Evolutionary conservation across 2,329 filamentous ascomycete species (phyloP), one percentile per base, ranked within the genome.

Genomic region (Hymenoscyphus fraxineus): DNA sequence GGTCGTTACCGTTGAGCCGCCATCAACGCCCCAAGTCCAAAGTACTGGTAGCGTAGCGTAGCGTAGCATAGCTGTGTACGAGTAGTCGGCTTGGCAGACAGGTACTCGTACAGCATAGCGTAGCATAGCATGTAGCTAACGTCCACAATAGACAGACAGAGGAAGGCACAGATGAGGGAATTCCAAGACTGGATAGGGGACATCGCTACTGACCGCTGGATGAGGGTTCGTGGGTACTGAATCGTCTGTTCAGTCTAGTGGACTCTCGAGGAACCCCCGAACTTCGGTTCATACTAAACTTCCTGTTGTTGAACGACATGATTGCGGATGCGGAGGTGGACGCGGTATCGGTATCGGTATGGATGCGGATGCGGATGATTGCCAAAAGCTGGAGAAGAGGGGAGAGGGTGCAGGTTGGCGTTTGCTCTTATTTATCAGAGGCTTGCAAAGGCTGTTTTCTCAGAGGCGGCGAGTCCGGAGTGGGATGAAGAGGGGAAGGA

Each of bases 211-310:
- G 77, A 87, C 85, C 85, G 73, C 81, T 86, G 41, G 75, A 71
- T 66, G 80, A 82, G n/a, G 84, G 81, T 71, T 88, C 85, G 66
- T 80, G 81, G 59, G 82, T 80, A 71, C 84, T 88, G 73, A 87
- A 88, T 69, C 85, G 82, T 67, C 85, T 80, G 55, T 76, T 66
- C 47, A 62, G 41, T 54, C 70, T 71, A 6, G 67, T 73, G 44
- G 77, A 74, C 51, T 80, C 78, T 73, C 85, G 82, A 65, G 86
- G 86, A 51, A 83, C 81, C 71, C 86, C 86, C 61, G 86, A 87
- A 73, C 87, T 84, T 73, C 85, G 81, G 77, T 88, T 88, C 78
- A 88, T 88, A 68, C 85, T 87, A 77, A 88, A 88, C 75, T 87
- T 87, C 78, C 86, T 84, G 65, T 81, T 81, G 74, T 79, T 77